Evolutionary conservation across 192 early-diverging fungal genomes (phyloP), one percentile per base, ranked within the genome.

Genomic region (Coemansia furcata): DNA sequence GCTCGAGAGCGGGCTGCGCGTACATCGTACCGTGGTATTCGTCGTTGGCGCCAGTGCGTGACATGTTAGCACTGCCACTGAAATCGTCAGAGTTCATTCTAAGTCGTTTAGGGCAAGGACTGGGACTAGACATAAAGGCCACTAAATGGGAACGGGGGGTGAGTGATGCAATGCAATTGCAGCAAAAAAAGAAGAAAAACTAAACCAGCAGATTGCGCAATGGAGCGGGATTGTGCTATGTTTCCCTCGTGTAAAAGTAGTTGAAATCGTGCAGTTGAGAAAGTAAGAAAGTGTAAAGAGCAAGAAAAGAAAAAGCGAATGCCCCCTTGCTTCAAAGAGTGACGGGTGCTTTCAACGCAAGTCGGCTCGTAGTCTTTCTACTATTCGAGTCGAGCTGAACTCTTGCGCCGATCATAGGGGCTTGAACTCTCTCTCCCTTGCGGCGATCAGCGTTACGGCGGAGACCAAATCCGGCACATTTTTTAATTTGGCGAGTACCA

Each of bases 1-100:
- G 64, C 23, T 43, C 63, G 6, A 82, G 68, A n/a, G 43, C 42
- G 7, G 79, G 79, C 68, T 44, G 42, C 19, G 57, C 35, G 21
- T 38, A 59, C 57, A 59, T 59, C 35, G 57, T 59, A 35, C 57
- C 57, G 35, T 38, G 57, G 35, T 59, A 59, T 35, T 59, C 57
- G 57, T 59, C 57, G 35, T 35, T 59, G 35, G 33, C 57, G 35
- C 57, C 35, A 3, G 57, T 12, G 29, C 57, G 32, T 33, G 33
- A n/a, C 57, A 59, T 59, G 35, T 8, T 37, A 23, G 17, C 52
- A 15, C 52, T 55, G 26, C 52, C 52, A 30, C 52, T 3, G 33
- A 37, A 59, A 37, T 59, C 57, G 57, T 59, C 57, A 59, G 57
- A 37, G 57, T 67, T 67, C 66, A 67, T 67, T 68, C 47, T 68